These are phyloP conservation scores for Calonectria pseudoturangicola DNA, from an alignment of 2,329 filamentous ascomycete genomes.

Conservation along the genomic window DNA sequence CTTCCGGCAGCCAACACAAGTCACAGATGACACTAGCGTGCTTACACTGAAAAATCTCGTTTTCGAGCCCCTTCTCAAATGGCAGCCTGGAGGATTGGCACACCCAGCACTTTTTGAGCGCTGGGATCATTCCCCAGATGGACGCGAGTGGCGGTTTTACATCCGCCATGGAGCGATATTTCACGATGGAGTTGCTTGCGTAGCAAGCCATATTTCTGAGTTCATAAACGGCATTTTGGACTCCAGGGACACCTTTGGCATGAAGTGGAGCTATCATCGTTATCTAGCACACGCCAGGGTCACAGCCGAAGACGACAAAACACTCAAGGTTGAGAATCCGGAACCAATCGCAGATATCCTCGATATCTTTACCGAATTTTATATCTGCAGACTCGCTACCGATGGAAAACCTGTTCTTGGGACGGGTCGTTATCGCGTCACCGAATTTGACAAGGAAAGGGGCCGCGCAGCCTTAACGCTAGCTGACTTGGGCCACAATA, in stretches of 20 bases:
- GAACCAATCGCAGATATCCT: slow-evolving; percentile 18
- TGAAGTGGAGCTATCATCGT: slow-evolving; percentile 27
- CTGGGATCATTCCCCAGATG: slow-evolving; percentile 16
- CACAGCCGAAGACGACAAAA: slow-evolving; percentile 4
- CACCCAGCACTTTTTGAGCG: slow-evolving; percentile 21
- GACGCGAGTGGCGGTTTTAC: slow-evolving; percentile 12
- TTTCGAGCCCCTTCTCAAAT: slow-evolving; percentile 26
- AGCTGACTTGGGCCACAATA: neutral
- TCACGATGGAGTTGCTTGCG: slow-evolving; percentile 15
- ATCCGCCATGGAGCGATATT: slow-evolving; percentile 14
- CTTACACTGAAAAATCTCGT: slow-evolving; percentile 24
- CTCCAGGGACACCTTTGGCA: slow-evolving; percentile 26
- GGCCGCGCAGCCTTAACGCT: neutral
- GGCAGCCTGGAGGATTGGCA: slow-evolving; percentile 15
- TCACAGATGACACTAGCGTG: slow-evolving; percentile 27
- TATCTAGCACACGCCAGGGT: slow-evolving; percentile 7
- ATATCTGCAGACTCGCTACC: slow-evolving; percentile 5
- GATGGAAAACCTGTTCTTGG: slow-evolving; percentile 19
- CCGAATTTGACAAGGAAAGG: slow-evolving; percentile 12
- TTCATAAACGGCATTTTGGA: slow-evolving; percentile 11
- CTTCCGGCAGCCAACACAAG: slow-evolving; percentile 24
- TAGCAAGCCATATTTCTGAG: slow-evolving; percentile 16
- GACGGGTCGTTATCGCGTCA: slow-evolving; percentile 10
- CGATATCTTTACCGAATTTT: slow-evolving; percentile 24
- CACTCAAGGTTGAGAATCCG: slow-evolving; percentile 15